phyloP scores from a whole-genome alignment of 2,329 filamentous ascomycete species.

The Albophoma yamanashiensis region DNA sequence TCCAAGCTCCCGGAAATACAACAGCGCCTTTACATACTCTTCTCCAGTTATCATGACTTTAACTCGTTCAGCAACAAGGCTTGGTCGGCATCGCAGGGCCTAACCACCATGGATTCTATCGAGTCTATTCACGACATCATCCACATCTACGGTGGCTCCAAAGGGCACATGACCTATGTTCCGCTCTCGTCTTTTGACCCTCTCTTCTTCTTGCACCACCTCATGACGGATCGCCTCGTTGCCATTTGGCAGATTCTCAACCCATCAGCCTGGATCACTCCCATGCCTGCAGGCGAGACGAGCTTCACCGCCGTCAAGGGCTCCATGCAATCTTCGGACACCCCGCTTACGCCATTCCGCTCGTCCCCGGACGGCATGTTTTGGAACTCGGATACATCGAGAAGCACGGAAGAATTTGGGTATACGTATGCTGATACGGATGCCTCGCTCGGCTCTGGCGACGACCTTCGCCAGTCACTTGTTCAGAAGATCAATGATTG shows the following conservation, averaged over 20 bases:
- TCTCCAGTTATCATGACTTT: conserved; percentile 58
- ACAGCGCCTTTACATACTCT: conserved; percentile 55
- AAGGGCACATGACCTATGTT: conserved; percentile 60
- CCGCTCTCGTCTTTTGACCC: conserved; percentile 71
- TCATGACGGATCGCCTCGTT: conserved; percentile 64
- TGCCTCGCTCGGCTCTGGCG: conserved; percentile 10
- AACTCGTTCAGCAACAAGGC: conserved; percentile 60
- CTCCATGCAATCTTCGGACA: conserved; percentile 41
- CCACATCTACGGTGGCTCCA: conserved; percentile 46
- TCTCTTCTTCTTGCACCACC: conserved; percentile 67
- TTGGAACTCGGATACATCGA: conserved; percentile 56
- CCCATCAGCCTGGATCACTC: conserved; percentile 53
- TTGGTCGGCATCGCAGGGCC: conserved; percentile 38
- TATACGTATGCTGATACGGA: conserved; percentile 63
- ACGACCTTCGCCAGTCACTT: conserved; percentile 20
- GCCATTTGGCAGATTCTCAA: conserved; percentile 70
- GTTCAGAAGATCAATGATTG: conserved; percentile 40
- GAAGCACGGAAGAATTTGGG: conserved; percentile 50
- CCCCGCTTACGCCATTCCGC: conserved; percentile 58
- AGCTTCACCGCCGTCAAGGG: conserved; percentile 52
- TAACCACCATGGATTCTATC: conserved; percentile 48
- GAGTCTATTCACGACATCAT: conserved; percentile 55
- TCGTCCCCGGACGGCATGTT: conserved; percentile 44
- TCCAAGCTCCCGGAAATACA: conserved; percentile 42
- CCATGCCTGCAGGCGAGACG: conserved; percentile 40